A percentile compares a stretch with the other conserved stretches of the same genome.
Conservation (phyloP, 2,329 filamentous ascomycete genomes). For the Claviceps monticola region DNA sequence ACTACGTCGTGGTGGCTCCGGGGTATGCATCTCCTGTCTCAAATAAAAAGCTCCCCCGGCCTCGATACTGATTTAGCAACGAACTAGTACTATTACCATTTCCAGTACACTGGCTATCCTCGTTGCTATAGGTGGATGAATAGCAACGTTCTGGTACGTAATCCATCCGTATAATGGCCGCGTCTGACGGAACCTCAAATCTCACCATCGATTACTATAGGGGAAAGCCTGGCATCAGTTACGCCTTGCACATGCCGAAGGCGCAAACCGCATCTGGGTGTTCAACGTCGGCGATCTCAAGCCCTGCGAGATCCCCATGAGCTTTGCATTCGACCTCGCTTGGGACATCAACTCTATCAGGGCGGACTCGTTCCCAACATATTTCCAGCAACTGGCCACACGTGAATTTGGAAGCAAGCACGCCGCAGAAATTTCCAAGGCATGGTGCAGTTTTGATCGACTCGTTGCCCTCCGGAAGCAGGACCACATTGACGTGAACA, state of each 20-base stretch:
- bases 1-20: constrained; percentile 38
- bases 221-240: constrained; percentile 36
- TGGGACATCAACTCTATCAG: constrained; percentile 38
- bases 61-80: constrained; percentile 6
- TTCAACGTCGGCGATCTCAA: constrained; percentile 52
- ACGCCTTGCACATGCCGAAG: constrained; percentile 33
- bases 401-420: constrained; percentile 36
- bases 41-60: too few relatives aligned
- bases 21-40: constrained; percentile 22
- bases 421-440: constrained; percentile 30
- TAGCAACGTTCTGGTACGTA: constrained; percentile 37
- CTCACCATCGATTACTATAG: constrained; percentile 5
- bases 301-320: constrained; percentile 39
- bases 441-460: constrained; percentile 39
- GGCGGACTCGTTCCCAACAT: constrained; percentile 22
- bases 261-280: constrained; percentile 43
- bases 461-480: constrained; percentile 41
- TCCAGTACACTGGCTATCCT: constrained; percentile 48
- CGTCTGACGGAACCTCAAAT: background rate
- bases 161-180: fast-evolving
- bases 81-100: constrained; percentile 33
- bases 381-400: constrained; percentile 31
- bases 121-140: constrained; percentile 50
- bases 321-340: constrained; percentile 41
- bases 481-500: constrained; percentile 42